phyloP scores from a whole-genome alignment of 2,329 filamentous ascomycete genomes.

The Colletotrichum destructivum region DNA sequence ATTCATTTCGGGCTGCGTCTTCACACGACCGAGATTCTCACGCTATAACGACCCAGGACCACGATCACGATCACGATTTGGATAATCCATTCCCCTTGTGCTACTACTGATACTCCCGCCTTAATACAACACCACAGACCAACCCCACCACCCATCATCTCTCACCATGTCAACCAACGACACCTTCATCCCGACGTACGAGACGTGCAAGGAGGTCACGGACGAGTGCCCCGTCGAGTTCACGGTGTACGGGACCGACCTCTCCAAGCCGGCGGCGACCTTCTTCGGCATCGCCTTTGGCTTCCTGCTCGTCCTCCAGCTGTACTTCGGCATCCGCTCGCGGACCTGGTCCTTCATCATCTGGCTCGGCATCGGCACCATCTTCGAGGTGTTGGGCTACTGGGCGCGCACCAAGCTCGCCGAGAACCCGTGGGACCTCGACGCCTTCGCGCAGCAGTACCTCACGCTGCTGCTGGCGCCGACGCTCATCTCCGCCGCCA shows the following conservation, averaged over 20 bases:
- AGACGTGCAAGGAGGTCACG: slow-evolving; percentile 9
- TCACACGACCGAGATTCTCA: no score
- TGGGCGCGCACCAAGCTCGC: slow-evolving; percentile 4
- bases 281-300: slow-evolving; percentile 16
- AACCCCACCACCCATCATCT: no score
- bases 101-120: no score
- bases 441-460: slow-evolving; percentile 58
- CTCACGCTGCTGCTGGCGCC: slow-evolving; percentile 59
- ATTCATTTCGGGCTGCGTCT: no score
- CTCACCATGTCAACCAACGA: background rate
- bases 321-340: slow-evolving; percentile 4
- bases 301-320: background rate
- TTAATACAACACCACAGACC: no score
- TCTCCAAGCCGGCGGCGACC: background rate
- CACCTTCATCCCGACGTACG: slow-evolving; percentile 11
- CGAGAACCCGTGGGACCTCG: slow-evolving; percentile 57
- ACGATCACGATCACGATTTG: no score
- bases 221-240: background rate
- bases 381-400: slow-evolving; percentile 12
- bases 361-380: slow-evolving; percentile 20
- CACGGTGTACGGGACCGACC: slow-evolving; percentile 17
- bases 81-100: no score
- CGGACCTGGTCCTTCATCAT: slow-evolving; percentile 17
- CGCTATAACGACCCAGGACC: no score
- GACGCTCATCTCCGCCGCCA: slow-evolving; percentile 60